Evolutionary conservation across 768 basidiomycete genomes (phyloP).

Genomic region (Paxillus ammoniavirescens): DNA sequence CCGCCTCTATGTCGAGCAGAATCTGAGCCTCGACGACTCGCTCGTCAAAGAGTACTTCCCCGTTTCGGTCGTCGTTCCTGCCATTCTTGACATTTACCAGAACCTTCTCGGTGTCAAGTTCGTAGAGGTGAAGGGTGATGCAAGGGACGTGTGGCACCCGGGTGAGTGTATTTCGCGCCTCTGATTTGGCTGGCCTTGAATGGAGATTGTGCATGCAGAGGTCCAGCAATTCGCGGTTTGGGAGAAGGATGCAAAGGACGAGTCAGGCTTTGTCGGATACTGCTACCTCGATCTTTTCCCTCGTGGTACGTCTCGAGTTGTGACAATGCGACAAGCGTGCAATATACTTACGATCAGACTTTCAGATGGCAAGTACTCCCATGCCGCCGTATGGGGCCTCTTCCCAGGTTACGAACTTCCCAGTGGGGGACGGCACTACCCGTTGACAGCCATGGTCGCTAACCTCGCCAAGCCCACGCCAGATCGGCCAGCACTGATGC

Average conservation of each 20-base stretch:
- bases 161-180: constrained; percentile 40
- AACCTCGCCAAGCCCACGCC: constrained; percentile 86
- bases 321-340: not conserved
- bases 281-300: constrained; percentile 90
- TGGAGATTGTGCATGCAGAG: constrained; percentile 39
- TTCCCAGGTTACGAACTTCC: constrained; percentile 60
- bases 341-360: constrained; percentile 1
- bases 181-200: not conserved
- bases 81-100: constrained; percentile 83
- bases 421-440: constrained; percentile 64
- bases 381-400: constrained; percentile 84
- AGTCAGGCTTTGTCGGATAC: constrained; percentile 75
- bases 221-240: constrained; percentile 85
- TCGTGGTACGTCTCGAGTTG: constrained; percentile 48
- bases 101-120: constrained; percentile 77
- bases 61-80: constrained; percentile 76
- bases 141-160: constrained; percentile 74
- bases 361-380: constrained; percentile 74
- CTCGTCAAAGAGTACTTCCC: constrained; percentile 90
- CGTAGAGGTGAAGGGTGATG: constrained; percentile 48
- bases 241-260: constrained; percentile 73
- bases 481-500: constrained; percentile 79
- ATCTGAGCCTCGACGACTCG: constrained; percentile 69
- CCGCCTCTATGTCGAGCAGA: constrained; percentile 54
- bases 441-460: constrained; percentile 83